Percentiles rank a stretch among this genome's conserved stretches.
These are phyloP conservation scores for Cladosporium phlei DNA, from an alignment of 2,329 filamentous ascomycete genomes.

Conservation along the genomic window DNA sequence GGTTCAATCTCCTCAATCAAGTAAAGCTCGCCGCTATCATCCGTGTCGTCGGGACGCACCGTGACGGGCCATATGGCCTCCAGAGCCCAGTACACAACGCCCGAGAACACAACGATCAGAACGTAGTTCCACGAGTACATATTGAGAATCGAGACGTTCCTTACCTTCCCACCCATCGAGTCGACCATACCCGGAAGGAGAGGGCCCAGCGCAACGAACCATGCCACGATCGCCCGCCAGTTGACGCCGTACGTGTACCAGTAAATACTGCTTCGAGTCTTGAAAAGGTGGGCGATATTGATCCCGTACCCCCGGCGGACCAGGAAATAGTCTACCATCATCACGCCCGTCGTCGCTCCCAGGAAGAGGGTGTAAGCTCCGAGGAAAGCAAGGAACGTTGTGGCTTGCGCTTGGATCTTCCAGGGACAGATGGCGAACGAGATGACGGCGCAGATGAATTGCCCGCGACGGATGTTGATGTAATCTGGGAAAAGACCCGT, in stretches of 20 bases:
- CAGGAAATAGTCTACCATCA: conserved; percentile 78
- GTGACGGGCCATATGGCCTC: not conserved
- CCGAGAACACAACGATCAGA: conserved; percentile 8
- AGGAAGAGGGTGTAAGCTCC: conserved; percentile 91
- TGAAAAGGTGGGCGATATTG: conserved; percentile 72
- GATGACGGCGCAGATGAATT: conserved; percentile 75
- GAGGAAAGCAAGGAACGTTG: conserved; percentile 86
- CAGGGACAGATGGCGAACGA: conserved; percentile 84
- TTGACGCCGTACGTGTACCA: conserved; percentile 69
- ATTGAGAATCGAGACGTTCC: not conserved
- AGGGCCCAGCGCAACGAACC: conserved; percentile 53
- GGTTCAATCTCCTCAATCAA: conserved; percentile 7
- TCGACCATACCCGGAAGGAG: conserved; percentile 52
- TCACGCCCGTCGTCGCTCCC: conserved; percentile 86
- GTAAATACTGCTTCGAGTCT: conserved; percentile 62
- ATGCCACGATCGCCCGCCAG: conserved; percentile 62
- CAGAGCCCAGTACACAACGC: conserved; percentile 6
- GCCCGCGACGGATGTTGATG: conserved; percentile 72
- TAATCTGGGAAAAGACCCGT: conserved; percentile 49
- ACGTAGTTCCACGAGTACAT: conserved; percentile 14
- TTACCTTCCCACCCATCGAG: conserved; percentile 30
- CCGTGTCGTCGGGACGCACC: not conserved
- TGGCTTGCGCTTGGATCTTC: conserved; percentile 68
- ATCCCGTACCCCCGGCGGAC: conserved; percentile 78
- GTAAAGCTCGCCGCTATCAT: conserved; percentile 8